Conservation (phyloP, 176 grass and related monocot species). For the Carex scoparia region DNA sequence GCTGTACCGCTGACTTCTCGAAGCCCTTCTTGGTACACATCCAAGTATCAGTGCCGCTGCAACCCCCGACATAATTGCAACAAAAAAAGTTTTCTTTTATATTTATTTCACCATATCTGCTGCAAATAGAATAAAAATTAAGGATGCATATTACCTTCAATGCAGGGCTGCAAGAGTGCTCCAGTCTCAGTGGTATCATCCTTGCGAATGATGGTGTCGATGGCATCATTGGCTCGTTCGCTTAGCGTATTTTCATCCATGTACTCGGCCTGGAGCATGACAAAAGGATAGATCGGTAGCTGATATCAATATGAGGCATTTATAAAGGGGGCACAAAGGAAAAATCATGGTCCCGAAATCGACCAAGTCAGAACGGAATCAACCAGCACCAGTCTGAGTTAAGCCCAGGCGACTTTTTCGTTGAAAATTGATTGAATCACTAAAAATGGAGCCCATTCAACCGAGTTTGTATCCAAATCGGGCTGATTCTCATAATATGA, state of each 20-base stretch:
- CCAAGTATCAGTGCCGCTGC: slow-evolving; percentile 49
- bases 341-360: no score
- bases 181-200: slow-evolving; percentile 28
- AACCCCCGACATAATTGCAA: not conserved
- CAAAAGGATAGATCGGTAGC: not conserved
- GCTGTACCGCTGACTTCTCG: slow-evolving; percentile 43
- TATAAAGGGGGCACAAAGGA: not conserved
- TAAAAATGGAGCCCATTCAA: no score
- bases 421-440: no score
- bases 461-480: no score
- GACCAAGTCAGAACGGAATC: no score
- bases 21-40: slow-evolving; percentile 49
- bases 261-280: slow-evolving; percentile 31
- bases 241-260: slow-evolving; percentile 34
- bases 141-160: slow-evolving; percentile 33
- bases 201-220: slow-evolving; percentile 49
- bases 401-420: no score
- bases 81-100: not conserved
- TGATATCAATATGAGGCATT: not conserved
- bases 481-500: no score
- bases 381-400: no score
- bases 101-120: not conserved
- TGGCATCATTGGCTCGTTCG: slow-evolving; percentile 45
- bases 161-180: slow-evolving; percentile 45
- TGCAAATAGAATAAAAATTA: not conserved